phyloP scores from a whole-genome alignment of 352 stramenopile species.

The Globisporangium irregulare region DNA sequence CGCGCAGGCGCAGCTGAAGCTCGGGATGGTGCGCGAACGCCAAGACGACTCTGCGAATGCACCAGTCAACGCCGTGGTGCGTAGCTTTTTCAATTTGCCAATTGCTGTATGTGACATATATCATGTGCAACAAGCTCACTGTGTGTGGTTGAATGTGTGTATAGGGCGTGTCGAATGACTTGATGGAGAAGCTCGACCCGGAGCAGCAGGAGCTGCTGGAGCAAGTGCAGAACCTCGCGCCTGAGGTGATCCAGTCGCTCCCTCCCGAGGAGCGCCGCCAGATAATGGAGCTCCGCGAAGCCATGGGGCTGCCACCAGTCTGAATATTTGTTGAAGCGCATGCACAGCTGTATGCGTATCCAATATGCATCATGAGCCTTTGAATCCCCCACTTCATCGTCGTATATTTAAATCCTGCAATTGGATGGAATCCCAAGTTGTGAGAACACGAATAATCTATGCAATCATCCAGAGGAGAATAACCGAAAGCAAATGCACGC shows the following conservation, averaged over 20 bases:
- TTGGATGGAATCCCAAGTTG: not conserved
- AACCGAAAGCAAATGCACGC: not conserved
- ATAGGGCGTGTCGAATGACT: constrained; percentile 57
- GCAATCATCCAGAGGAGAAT: not conserved
- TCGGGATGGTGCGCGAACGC: constrained; percentile 66
- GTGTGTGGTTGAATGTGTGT: not conserved
- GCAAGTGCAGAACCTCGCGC: constrained; percentile 77
- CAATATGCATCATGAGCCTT: not conserved
- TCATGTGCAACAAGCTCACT: not conserved
- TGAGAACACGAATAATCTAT: not conserved
- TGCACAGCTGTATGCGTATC: not conserved
- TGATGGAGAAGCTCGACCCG: constrained; percentile 67
- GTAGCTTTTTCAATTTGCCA: not conserved
- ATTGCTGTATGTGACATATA: not conserved
- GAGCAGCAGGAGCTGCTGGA: constrained; percentile 79
- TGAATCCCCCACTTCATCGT: not conserved
- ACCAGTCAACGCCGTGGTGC: constrained; percentile 50
- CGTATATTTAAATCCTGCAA: not conserved
- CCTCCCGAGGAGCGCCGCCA: constrained; percentile 66
- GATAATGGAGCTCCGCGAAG: constrained; percentile 82
- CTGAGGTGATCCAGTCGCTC: constrained; percentile 77
- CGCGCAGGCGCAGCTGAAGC: constrained; percentile 67
- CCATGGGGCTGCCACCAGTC: constrained; percentile 67
- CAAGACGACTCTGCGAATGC: constrained; percentile 23
- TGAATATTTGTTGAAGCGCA: constrained; percentile 14